Percentiles rank a stretch among this genome's conserved stretches.
Evolutionary conservation across 2,329 filamentous ascomycete species (phyloP).

Genomic region (Aspergillus aculeatinus): DNA sequence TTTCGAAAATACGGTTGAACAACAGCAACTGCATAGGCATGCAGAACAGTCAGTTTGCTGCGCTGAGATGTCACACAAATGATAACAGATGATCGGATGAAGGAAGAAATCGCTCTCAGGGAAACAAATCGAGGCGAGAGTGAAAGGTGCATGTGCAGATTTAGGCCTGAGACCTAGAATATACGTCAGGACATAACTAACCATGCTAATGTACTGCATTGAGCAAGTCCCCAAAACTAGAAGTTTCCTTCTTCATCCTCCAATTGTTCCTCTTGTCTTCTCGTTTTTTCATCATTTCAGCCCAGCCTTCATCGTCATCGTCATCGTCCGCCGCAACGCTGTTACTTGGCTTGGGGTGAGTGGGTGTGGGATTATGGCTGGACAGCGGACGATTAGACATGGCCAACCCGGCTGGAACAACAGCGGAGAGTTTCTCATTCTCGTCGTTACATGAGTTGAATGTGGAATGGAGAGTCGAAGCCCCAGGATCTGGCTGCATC

Average conservation of each 20-base stretch:
- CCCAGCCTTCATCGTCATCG: constrained; percentile 51
- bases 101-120: constrained; percentile 6
- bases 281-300: constrained; percentile 51
- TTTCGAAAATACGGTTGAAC: background rate
- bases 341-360: constrained; percentile 19
- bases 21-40: background rate
- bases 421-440: constrained; percentile 27
- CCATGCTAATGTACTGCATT: constrained; percentile 35
- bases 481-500: constrained; percentile 42
- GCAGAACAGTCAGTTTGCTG: background rate
- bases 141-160: background rate
- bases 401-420: constrained; percentile 23
- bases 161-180: background rate
- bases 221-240: constrained; percentile 38
- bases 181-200: background rate
- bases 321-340: constrained; percentile 41
- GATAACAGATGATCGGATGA: background rate
- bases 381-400: constrained; percentile 33
- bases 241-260: constrained; percentile 44
- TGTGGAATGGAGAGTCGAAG: constrained; percentile 34
- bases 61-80: background rate
- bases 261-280: constrained; percentile 51
- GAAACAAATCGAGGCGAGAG: background rate
- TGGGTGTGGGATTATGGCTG: constrained; percentile 19
- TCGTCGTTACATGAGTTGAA: constrained; percentile 41